Evolutionary conservation across 2,329 filamentous ascomycete species (phyloP).

Genomic region (Sphaerostilbella broomeana): DNA sequence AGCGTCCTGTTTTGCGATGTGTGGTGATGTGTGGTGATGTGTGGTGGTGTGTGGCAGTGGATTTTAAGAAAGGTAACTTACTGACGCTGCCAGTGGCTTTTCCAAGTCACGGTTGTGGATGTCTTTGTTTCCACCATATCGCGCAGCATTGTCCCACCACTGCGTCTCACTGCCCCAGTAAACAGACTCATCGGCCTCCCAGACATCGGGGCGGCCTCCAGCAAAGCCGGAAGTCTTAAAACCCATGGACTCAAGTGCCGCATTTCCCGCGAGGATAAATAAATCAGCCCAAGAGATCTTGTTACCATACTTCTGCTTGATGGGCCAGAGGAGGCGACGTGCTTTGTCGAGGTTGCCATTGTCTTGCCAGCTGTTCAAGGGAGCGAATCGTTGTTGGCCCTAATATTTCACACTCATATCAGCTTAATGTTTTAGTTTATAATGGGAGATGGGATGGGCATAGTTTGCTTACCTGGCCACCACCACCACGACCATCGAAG

Average conservation of each 20-base stretch:
- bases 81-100: conserved; percentile 57
- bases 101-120: conserved; percentile 59
- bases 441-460: not conserved
- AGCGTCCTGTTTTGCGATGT: no score
- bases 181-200: conserved; percentile 67
- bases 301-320: conserved; percentile 80
- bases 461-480: conserved; percentile 42
- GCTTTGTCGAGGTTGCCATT: conserved; percentile 75
- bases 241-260: conserved; percentile 71
- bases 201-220: conserved; percentile 64
- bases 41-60: no score
- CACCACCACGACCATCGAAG: conserved; percentile 67
- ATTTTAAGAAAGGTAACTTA: no score
- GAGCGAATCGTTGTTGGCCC: conserved; percentile 65
- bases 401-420: not conserved
- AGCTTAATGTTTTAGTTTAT: not conserved
- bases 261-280: conserved; percentile 64
- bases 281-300: conserved; percentile 78
- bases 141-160: conserved; percentile 69
- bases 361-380: conserved; percentile 75
- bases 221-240: conserved; percentile 68
- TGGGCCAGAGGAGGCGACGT: conserved; percentile 69
- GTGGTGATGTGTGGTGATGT: no score
- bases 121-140: conserved; percentile 50
- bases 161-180: conserved; percentile 72